Evolutionary conservation across 768 basidiomycete species (phyloP).

Genomic region (Mycena epipterygia): DNA sequence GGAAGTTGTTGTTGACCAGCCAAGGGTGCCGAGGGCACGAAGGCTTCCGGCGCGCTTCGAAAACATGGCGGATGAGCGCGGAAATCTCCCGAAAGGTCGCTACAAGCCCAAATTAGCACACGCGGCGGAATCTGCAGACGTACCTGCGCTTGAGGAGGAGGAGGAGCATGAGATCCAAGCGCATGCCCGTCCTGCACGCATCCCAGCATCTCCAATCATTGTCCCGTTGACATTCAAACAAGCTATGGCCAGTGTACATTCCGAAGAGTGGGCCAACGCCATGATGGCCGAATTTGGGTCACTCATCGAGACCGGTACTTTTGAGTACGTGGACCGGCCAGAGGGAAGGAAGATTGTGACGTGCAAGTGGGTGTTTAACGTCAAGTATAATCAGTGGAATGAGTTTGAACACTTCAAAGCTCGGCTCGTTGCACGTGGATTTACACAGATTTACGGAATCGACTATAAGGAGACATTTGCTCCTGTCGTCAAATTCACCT

Average conservation of each 20-base stretch:
- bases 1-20: neutral
- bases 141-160: neutral
- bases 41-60: neutral
- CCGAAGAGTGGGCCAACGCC: no score
- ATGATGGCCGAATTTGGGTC: neutral
- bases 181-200: neutral
- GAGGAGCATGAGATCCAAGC: neutral
- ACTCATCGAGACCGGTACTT: neutral
- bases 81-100: neutral
- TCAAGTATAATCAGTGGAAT: neutral
- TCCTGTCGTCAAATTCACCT: no score
- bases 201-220: neutral
- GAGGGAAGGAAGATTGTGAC: neutral
- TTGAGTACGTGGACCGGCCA: neutral
- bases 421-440: no score
- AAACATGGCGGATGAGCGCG: neutral
- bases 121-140: neutral
- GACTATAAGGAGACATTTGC: no score
- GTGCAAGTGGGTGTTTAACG: neutral
- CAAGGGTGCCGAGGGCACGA: neutral
- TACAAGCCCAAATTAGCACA: neutral
- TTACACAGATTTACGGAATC: no score
- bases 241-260: neutral
- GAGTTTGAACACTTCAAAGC: neutral
- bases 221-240: constrained; percentile 1